These are phyloP conservation scores for Globisporangium yorkense DNA, from an alignment of 352 stramenopile genomes.

Conservation along the genomic window DNA sequence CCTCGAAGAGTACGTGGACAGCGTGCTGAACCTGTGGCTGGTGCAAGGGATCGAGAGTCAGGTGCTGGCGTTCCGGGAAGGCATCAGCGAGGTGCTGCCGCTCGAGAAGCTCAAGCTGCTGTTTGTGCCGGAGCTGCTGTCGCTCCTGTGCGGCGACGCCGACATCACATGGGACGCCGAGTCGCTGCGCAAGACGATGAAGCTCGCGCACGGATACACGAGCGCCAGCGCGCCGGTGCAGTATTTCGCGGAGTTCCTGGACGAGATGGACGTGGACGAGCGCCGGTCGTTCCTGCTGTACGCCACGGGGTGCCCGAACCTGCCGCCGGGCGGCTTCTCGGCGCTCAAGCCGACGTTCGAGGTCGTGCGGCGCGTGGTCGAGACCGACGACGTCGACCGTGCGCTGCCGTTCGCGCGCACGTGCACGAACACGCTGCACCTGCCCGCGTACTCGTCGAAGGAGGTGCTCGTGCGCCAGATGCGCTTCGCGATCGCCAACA, in stretches of 20 bases:
- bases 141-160: conserved; percentile 62
- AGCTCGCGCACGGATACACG: conserved; percentile 80
- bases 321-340: conserved; percentile 64
- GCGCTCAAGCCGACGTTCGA: conserved; percentile 72
- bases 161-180: conserved; percentile 64
- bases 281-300: conserved; percentile 76
- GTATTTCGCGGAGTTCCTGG: conserved; percentile 64
- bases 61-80: conserved; percentile 70
- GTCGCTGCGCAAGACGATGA: conserved; percentile 66
- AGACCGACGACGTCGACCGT: conserved; percentile 61
- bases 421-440: conserved; percentile 82
- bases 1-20: conserved; percentile 44
- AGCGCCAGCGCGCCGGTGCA: conserved; percentile 63
- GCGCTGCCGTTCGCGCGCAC: conserved; percentile 79
- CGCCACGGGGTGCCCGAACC: conserved; percentile 76
- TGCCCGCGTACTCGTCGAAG: conserved; percentile 79
- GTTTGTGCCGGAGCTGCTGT: conserved; percentile 58
- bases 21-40: conserved; percentile 61
- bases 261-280: conserved; percentile 51
- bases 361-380: conserved; percentile 73
- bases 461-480: conserved; percentile 54
- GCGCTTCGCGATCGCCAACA: conserved; percentile 72
- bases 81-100: conserved; percentile 66
- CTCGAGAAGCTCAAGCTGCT: conserved; percentile 66
- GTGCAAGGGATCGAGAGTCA: conserved; percentile 52